Evolutionary conservation across 1,139 yeast genomes (phyloP), one percentile per base, ranked within the genome.

Genomic region (Nakaseomyces delphensis): DNA sequence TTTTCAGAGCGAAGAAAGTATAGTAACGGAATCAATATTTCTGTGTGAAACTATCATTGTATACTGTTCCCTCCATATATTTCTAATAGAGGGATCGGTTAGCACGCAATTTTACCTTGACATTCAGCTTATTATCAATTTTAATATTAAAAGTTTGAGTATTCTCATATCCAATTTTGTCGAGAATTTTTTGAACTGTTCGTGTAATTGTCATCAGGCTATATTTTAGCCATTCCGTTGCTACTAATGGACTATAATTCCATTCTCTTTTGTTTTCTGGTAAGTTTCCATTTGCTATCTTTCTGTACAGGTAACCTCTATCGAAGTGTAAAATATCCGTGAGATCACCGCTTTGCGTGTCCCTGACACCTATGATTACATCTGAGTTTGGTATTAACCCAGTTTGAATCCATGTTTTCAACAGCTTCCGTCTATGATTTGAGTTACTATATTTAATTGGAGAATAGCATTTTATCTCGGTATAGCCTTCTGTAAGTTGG

Each of bases 381-480:
- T 58, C 60, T 6, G 61, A 53, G 3, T 45, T 28, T 1, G 63
- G 62, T 1, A 54, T 38, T 27, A 59, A 35, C 7, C 50, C 52
- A 3, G 60, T 56, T 41, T 60, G 64, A 15, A 59, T 31, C 63
- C 63, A 60, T 24, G 62, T 55, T 29, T 58, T 56, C 18, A 59
- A 45, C 30, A 60, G 39, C 45, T 60, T 60, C 15, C 49, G 45
- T 27, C 62, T 48, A 44, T 60, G 63, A 20, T 49, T 43, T 1
- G 45, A 31, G 30, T 49, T 52, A 11, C 50, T 44, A 40, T 52
- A 42, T 11, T 50, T 53, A 8, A 59, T 40, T 13, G 49, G 48
- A 2, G 53, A 43, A 30, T 49, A 59, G 39, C 64, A 59, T 45
- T 60, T 60, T 23, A 60, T 38, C 44, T 60, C 64, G 8, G 59